Base-by-base conservation (phyloP, 768 basidiomycete species). In the Tephrocybe sp. region DNA sequence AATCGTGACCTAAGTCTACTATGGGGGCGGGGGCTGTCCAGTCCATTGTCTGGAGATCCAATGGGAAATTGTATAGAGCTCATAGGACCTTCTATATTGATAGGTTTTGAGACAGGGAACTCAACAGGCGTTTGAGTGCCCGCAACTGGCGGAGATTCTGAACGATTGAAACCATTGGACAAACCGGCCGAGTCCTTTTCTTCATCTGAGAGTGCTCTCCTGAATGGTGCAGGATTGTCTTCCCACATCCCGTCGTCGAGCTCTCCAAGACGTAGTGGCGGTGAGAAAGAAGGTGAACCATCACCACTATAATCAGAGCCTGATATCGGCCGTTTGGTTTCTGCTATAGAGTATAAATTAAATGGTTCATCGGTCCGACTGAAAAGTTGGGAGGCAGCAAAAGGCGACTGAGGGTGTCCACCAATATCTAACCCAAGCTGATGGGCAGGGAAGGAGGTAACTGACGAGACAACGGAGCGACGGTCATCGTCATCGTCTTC, bases 401-500 rank as follows among this genome's bases (percentile, higher is more conserved):
- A 97, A 1, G 93, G 92, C 0, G 92, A 94, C 58, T 92, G 87
- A 31, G 87, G 80, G 60, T 87, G 83, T 55, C 65, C 60, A 5
- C 62, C 65, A 22, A 72, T 57, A 36, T 78, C 77, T 26, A 73
- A 60, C 19, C 83, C 85, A 17, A 89, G 74, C 58, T 94, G 91
- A 58, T 92, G 87, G 12, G 87, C 83, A 36, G 89, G 84, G 55
- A 90, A 88, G 13, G 85, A 82, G 1, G 84, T 76, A 3, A 77
- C 72, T 16, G 83, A 83, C 2, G 92, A 94, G 23, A 82, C 73
- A 49, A 95, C 75, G 5, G 92, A 93, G 44, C 89, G 84, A 31
- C 80, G 80, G 59, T 92, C 90, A 46, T 96, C 94, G 40, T 97
- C 92, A 49, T 96, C 91, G 46, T 95, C 91, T 46, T 89, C 85